These are phyloP conservation scores for Alternaria tenuissima DNA, from an alignment of 2,329 filamentous ascomycete genomes.

Conservation along the genomic window DNA sequence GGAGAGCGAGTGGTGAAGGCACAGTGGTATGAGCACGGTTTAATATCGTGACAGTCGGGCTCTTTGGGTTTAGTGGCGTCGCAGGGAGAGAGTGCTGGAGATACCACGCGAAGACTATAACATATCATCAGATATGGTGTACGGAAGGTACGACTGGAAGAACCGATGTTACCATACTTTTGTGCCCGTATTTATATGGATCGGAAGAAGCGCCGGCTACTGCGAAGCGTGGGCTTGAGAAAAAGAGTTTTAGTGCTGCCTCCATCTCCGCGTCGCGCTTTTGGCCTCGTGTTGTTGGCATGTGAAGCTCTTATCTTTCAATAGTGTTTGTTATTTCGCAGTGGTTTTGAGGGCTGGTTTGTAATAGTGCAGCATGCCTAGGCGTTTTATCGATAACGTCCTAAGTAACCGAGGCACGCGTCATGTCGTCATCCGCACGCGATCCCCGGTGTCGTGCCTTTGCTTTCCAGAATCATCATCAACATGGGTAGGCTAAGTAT, in stretches of 20 bases:
- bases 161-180: constrained; percentile 63
- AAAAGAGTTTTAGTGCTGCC: constrained; percentile 78
- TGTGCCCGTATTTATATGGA: constrained; percentile 85
- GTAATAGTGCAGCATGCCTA: background rate
- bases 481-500: background rate
- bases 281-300: constrained; percentile 40
- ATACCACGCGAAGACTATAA: constrained; percentile 90
- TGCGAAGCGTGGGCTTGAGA: constrained; percentile 79
- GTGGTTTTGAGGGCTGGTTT: background rate
- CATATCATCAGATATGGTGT: background rate
- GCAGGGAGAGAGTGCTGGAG: constrained; percentile 76
- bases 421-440: background rate
- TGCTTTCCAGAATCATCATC: background rate
- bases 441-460: background rate
- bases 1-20: constrained; percentile 70
- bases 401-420: constrained; percentile 4
- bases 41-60: constrained; percentile 69
- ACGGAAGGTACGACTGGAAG: background rate
- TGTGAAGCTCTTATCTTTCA: background rate
- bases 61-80: constrained; percentile 82
- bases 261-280: constrained; percentile 62
- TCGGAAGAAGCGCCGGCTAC: constrained; percentile 91
- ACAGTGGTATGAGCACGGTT: constrained; percentile 69
- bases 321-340: background rate
- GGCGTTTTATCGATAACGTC: constrained; percentile 4